Base-by-base conservation (phyloP, 805 yeast species). In the Debaryomyces castellii region DNA sequence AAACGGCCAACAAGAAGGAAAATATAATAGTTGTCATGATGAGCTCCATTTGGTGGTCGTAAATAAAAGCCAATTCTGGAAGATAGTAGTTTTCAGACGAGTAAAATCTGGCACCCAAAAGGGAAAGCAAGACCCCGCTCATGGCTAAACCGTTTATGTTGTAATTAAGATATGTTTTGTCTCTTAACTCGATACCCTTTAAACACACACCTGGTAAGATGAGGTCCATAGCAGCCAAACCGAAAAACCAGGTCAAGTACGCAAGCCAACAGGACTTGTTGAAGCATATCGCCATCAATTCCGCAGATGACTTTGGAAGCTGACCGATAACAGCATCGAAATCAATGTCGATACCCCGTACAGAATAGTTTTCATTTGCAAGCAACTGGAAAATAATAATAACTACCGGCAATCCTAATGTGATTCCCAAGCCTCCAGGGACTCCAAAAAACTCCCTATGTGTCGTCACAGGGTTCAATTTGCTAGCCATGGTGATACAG, bases 51-150 rank as follows among this genome's bases (percentile, higher is more conserved):
- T 83, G 77, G 60, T 91, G 81, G 33, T 78, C 77, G 63, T 88
- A 88, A 16, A 94, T 59, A 54, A 81, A 92, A 52, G 76, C 83
- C 48, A 94, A 76, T 63, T 92, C 98, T 0, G 96, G 96, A 66
- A 87, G 66, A 48, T 62, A 66, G 22, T 82, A 83, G 14, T 70
- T 64, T 1, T 86, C 76, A 37, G 56, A 45, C 20, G 69, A 49
- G 39, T 64, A 70, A 50, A 75, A 75, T 51, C 97, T 76, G 11
- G 80, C 73, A 1, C 66, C 63, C 20, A 90, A 62, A 1, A 73
- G 32, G 1, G 65, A 51, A 4, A 54, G 61, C 44, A 58, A 68
- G 33, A 52, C 67, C 25, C 74, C 59, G 23, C 81, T 71, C 48
- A 89, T 69, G 21, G 78, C 70, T 41, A 75, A 63, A 10, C 98